Evolutionary conservation across 2,329 filamentous ascomycete genomes (phyloP).

Genomic region (Diaporthe ampelina): DNA sequence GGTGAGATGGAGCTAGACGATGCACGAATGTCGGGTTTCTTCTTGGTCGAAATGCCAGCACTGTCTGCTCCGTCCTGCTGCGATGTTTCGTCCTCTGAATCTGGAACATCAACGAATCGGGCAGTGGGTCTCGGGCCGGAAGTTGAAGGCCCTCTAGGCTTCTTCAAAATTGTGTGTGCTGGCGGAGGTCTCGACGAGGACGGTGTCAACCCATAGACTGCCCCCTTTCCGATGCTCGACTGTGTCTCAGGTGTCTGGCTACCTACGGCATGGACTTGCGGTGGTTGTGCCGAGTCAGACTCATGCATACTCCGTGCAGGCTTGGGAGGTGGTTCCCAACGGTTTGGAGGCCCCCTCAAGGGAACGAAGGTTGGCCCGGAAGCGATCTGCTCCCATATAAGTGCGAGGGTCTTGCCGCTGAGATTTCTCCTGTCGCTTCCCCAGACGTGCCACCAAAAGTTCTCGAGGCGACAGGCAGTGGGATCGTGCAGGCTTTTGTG

Average conservation of each 20-base stretch:
- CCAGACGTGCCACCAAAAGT: constrained; percentile 78
- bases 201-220: constrained; percentile 48
- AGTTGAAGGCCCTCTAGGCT: constrained; percentile 66
- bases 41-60: constrained; percentile 44
- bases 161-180: constrained; percentile 72
- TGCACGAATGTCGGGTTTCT: constrained; percentile 40
- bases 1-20: constrained; percentile 45
- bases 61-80: constrained; percentile 47
- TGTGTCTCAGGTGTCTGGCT: background rate
- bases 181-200: constrained; percentile 64
- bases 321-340: constrained; percentile 64
- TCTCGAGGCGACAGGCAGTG: constrained; percentile 73
- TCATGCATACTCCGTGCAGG: constrained; percentile 40
- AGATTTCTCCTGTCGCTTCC: constrained; percentile 69
- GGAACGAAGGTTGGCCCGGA: constrained; percentile 70
- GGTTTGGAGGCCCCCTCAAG: constrained; percentile 65
- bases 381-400: constrained; percentile 70
- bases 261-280: constrained; percentile 12
- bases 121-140: constrained; percentile 70
- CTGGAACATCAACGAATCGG: constrained; percentile 70
- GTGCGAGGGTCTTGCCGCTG: constrained; percentile 67
- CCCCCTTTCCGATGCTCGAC: constrained; percentile 41
- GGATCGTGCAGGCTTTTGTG: constrained; percentile 71
- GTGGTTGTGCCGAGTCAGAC: constrained; percentile 38
- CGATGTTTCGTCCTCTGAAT: constrained; percentile 59